These are phyloP conservation scores for Aphanomyces invadans DNA, from an alignment of 352 stramenopile species.

Conservation along the genomic window DNA sequence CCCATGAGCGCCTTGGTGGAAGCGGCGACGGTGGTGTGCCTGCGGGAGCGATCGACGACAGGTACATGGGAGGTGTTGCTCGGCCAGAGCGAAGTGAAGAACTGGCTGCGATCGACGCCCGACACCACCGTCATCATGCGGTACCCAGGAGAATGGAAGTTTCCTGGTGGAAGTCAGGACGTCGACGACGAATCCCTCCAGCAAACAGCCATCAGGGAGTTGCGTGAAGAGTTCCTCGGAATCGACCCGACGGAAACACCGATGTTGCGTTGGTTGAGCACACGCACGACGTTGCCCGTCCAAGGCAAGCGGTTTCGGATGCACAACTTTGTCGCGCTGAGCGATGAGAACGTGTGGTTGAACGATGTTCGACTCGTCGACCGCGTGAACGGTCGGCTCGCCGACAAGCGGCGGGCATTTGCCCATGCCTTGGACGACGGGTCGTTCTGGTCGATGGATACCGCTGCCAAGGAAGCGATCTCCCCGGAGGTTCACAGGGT, in stretches of 20 bases:
- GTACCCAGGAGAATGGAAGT: conserved; percentile 64
- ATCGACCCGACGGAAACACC: conserved; percentile 22
- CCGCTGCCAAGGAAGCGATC: conserved; percentile 37
- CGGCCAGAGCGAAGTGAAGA: conserved; percentile 55
- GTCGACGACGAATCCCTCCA: conserved; percentile 32
- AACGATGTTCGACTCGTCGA: conserved; percentile 24
- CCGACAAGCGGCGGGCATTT: conserved; percentile 37
- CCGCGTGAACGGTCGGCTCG: conserved; percentile 38
- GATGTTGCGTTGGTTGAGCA: conserved; percentile 33
- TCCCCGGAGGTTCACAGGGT: conserved; percentile 50
- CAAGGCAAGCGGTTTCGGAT: conserved; percentile 42
- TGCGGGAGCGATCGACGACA: conserved; percentile 24
- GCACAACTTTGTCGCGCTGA: conserved; percentile 61
- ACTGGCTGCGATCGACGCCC: conserved; percentile 48
- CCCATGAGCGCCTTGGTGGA: conserved; percentile 27
- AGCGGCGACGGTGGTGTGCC: conserved; percentile 33
- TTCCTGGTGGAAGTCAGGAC: conserved; percentile 45
- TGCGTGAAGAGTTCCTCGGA: conserved; percentile 51
- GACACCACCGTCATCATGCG: conserved; percentile 42
- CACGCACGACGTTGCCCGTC: conserved; percentile 44
- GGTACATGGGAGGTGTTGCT: conserved; percentile 48
- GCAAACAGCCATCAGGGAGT: conserved; percentile 38
- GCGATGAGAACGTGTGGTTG: conserved; percentile 51
- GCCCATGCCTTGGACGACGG: conserved; percentile 28
- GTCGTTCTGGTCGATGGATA: conserved; percentile 35